Conservation (phyloP, 768 basidiomycete species). For the Albatrellus ellisii region DNA sequence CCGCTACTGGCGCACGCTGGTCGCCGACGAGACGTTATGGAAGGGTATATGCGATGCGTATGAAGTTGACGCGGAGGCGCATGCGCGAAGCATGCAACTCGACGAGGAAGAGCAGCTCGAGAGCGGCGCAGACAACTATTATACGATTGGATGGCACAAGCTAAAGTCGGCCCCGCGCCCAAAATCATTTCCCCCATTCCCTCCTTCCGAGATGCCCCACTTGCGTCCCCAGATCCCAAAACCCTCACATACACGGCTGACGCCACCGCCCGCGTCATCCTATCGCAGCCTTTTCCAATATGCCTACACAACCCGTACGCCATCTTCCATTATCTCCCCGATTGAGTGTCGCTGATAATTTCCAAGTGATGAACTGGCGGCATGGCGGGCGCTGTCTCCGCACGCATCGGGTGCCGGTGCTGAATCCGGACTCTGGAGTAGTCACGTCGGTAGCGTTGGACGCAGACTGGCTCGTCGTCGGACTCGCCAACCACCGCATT, state of each 20-base stretch:
- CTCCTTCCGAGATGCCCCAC: too few species aligned
- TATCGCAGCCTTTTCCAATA: conserved; percentile 9
- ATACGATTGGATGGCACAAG: too few species aligned
- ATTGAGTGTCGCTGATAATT: background rate
- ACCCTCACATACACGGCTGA: too few species aligned
- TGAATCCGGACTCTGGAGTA: conserved; percentile 39
- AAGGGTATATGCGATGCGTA: conserved; percentile 4
- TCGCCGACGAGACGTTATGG: conserved; percentile 10
- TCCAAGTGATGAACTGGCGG: conserved; percentile 15
- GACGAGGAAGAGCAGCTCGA: background rate
- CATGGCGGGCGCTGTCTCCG: conserved; percentile 11
- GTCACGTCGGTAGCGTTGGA: conserved; percentile 86
- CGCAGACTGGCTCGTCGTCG: conserved; percentile 73
- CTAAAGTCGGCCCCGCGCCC: too few species aligned
- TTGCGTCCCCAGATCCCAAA: too few species aligned
- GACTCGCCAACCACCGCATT: conserved; percentile 75
- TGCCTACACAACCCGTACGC: conserved; percentile 10
- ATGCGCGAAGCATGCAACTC: background rate
- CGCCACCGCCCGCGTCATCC: background rate
- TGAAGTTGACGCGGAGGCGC: conserved; percentile 5
- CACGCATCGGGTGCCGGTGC: conserved; percentile 14
- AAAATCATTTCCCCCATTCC: too few species aligned
- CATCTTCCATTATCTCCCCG: background rate
- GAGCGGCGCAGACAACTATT: too few species aligned
- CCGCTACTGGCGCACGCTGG: conserved; percentile 12